A percentile compares a stretch with the other conserved stretches of the same genome.
These are phyloP conservation scores for Pseudocercospora eumusae DNA, from an alignment of 2,329 filamentous ascomycete species.

Conservation along the genomic window DNA sequence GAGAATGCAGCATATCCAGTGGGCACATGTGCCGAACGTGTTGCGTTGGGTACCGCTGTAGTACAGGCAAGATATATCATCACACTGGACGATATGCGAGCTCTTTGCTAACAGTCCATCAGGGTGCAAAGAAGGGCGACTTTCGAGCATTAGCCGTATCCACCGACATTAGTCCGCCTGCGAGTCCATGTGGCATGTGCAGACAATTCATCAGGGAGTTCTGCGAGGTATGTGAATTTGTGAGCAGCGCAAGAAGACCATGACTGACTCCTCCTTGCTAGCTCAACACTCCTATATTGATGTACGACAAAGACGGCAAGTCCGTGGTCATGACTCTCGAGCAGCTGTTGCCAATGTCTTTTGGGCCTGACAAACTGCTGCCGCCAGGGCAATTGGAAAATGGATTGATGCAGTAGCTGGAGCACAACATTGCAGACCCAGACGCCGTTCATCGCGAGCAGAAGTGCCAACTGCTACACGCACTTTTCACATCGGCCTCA, in stretches of 20 bases:
- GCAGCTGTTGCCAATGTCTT: constrained; percentile 58
- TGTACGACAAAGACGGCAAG: constrained; percentile 83
- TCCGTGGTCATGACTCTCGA: constrained; percentile 70
- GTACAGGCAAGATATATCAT: constrained; percentile 46
- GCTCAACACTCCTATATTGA: constrained; percentile 70
- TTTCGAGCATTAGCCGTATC: constrained; percentile 84
- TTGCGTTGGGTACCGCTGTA: constrained; percentile 81
- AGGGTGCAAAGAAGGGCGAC: constrained; percentile 45
- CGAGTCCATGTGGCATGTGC: constrained; percentile 87
- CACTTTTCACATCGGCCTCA: background rate
- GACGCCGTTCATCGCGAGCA: background rate
- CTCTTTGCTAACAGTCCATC: background rate
- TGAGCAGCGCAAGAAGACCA: background rate
- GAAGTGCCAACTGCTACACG: background rate
- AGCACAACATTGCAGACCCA: background rate
- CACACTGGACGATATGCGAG: background rate
- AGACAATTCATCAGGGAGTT: constrained; percentile 70
- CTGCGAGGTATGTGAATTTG: constrained; percentile 39
- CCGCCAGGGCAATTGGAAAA: constrained; percentile 34
- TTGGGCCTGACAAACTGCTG: constrained; percentile 53
- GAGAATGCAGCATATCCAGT: constrained; percentile 94
- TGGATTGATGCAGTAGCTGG: constrained; percentile 16
- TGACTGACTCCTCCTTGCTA: constrained; percentile 15
- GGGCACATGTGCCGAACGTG: constrained; percentile 91
- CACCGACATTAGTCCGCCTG: constrained; percentile 62